Conservation (phyloP, 163 green algal species). For the Botryococcus braunii region DNA sequence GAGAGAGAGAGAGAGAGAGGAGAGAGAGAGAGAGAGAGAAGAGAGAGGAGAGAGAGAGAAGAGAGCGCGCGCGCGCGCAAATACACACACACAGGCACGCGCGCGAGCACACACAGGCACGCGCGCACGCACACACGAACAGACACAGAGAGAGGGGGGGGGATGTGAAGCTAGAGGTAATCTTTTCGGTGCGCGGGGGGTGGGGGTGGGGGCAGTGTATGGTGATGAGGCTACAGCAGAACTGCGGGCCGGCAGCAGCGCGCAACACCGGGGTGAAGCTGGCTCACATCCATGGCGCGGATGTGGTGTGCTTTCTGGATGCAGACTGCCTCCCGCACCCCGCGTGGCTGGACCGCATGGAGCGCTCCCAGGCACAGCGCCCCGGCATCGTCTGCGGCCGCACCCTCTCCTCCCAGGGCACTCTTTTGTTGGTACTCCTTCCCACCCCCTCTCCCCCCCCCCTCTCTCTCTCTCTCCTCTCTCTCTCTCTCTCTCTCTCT, state of each 20-base stretch:
- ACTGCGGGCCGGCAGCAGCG: constrained; percentile 14
- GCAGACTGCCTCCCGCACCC: constrained; percentile 14
- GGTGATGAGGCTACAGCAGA: constrained; percentile 7
- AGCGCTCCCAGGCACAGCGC: constrained; percentile 8
- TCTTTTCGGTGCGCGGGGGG: background rate
- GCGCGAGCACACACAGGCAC: too few relatives aligned
- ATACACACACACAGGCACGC: too few relatives aligned
- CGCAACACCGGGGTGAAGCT: constrained; percentile 14
- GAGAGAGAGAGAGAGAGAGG: too few relatives aligned
- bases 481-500: background rate
- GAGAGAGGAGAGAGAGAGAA: too few relatives aligned
- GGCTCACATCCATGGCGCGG: constrained; percentile 2
- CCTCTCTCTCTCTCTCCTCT: background rate
- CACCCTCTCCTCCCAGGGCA: constrained; percentile 5
- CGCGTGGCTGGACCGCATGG: constrained; percentile 14
- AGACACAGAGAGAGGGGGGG: background rate
- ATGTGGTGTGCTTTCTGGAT: constrained; percentile 18
- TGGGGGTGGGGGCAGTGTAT: background rate
- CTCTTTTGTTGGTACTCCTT: background rate
- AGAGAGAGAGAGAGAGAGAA: too few relatives aligned
- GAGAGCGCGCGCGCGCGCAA: too few relatives aligned
- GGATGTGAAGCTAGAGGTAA: background rate
- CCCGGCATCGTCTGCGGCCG: constrained; percentile 18
- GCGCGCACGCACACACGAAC: background rate
- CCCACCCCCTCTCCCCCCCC: background rate